These are phyloP conservation scores for Lotmaria passim DNA, from an alignment of 208 protist genomes.

Conservation along the genomic window DNA sequence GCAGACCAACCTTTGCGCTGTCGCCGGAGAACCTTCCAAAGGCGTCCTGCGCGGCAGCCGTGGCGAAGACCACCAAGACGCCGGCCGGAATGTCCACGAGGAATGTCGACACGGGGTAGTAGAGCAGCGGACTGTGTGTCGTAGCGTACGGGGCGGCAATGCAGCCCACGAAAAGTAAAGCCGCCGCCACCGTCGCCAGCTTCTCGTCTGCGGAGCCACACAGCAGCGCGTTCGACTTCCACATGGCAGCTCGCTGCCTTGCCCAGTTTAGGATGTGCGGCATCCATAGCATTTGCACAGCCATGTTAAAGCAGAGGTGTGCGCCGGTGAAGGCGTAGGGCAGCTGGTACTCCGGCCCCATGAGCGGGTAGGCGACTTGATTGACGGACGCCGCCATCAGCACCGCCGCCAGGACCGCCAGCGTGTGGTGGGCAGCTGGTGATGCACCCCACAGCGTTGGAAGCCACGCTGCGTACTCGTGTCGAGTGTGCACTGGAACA, in stretches of 20 bases:
- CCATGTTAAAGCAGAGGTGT: slow-evolving; percentile 40
- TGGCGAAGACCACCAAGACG: slow-evolving; percentile 9
- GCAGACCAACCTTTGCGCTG: slow-evolving; percentile 19
- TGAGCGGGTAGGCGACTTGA: slow-evolving; percentile 56
- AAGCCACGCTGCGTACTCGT: slow-evolving; percentile 32
- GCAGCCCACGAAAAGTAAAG: slow-evolving; percentile 20
- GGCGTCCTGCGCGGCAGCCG: background rate
- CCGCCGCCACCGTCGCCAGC: slow-evolving; percentile 1
- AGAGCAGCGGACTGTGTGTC: slow-evolving; percentile 25
- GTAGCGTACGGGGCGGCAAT: slow-evolving; percentile 16
- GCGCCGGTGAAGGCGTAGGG: slow-evolving; percentile 43
- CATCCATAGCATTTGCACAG: slow-evolving; percentile 33
- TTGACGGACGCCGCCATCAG: slow-evolving; percentile 37
- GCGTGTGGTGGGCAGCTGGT: background rate
- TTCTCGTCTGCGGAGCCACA: slow-evolving; percentile 12
- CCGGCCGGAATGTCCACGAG: slow-evolving; percentile 52
- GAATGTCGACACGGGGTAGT: slow-evolving; percentile 38
- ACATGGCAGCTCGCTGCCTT: background rate
- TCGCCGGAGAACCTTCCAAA: slow-evolving; percentile 17
- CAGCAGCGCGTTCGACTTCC: slow-evolving; percentile 19
- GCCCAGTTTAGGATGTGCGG: slow-evolving; percentile 25
- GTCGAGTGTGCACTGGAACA: background rate
- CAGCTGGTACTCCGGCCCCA: slow-evolving; percentile 40
- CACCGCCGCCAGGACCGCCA: slow-evolving; percentile 20
- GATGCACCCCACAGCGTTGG: slow-evolving; percentile 5